Evolutionary conservation across 140 eudicot genomes (phyloP).

Genomic region (Anethum foeniculum): DNA sequence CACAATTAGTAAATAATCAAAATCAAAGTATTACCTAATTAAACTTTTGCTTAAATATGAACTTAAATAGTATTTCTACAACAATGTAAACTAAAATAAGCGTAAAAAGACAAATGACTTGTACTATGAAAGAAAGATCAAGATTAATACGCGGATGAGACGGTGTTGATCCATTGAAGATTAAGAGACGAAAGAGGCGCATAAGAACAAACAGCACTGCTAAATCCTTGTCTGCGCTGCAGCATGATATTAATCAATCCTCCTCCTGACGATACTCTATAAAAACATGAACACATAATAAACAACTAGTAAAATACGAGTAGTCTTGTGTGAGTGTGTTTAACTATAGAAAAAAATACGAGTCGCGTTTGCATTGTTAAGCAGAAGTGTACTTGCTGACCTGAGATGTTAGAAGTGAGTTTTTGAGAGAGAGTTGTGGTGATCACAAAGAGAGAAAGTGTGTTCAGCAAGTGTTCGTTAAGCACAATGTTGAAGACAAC

Average conservation of each 20-base stretch:
- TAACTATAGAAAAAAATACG: too few relatives aligned
- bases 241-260: constrained; percentile 14
- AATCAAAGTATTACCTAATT: too few relatives aligned
- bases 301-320: too few relatives aligned
- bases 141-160: constrained; percentile 62
- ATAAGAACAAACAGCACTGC: constrained; percentile 47
- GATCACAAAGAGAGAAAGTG: neutral
- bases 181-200: constrained; percentile 36
- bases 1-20: too few relatives aligned
- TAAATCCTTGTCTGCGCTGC: constrained; percentile 24
- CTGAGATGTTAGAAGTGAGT: neutral
- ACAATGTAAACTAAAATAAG: neutral
- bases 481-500: neutral
- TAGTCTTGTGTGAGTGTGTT: too few relatives aligned
- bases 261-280: constrained; percentile 15
- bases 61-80: neutral
- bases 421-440: neutral
- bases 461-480: neutral
- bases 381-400: neutral
- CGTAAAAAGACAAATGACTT: neutral
- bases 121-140: neutral
- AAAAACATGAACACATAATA: neutral
- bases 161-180: constrained; percentile 73
- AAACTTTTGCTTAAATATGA: too few relatives aligned
- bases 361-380: neutral